These are phyloP conservation scores for Penicillium sp. DNA, from an alignment of 2,329 filamentous ascomycete species.

Conservation along the genomic window DNA sequence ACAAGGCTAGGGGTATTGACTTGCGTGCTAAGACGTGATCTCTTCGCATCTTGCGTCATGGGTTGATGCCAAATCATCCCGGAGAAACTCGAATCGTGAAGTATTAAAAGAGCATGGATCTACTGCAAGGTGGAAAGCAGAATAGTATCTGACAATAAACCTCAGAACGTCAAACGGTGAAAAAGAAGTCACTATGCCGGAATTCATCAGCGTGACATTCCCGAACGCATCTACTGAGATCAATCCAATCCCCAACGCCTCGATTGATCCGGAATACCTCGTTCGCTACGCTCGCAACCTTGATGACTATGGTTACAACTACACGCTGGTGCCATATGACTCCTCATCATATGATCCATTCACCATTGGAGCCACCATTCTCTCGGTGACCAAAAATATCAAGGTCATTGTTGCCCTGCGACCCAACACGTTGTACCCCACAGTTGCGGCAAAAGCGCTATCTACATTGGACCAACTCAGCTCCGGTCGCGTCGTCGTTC, in stretches of 20 bases:
- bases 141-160: background rate
- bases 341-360: constrained; percentile 50
- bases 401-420: constrained; percentile 55
- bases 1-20: background rate
- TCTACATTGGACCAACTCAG: constrained; percentile 55
- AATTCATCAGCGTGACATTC: constrained; percentile 54
- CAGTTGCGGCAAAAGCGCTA: constrained; percentile 54
- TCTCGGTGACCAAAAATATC: constrained; percentile 49
- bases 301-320: constrained; percentile 52
- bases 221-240: constrained; percentile 52
- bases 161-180: background rate
- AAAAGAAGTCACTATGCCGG: constrained; percentile 25
- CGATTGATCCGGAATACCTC: constrained; percentile 39
- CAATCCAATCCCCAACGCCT: constrained; percentile 44
- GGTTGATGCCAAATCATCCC: background rate
- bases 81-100: background rate
- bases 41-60: constrained; percentile 1
- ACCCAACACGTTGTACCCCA: constrained; percentile 55
- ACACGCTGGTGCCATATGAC: constrained; percentile 53
- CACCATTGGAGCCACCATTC: constrained; percentile 52
- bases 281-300: constrained; percentile 15
- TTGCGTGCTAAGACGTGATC: constrained; percentile 9
- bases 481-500: constrained; percentile 51
- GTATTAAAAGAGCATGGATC: background rate
- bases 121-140: background rate